phyloP scores from a whole-genome alignment of 1,139 yeast genomes.

The Yamadazyma pseudoaaseri region DNA sequence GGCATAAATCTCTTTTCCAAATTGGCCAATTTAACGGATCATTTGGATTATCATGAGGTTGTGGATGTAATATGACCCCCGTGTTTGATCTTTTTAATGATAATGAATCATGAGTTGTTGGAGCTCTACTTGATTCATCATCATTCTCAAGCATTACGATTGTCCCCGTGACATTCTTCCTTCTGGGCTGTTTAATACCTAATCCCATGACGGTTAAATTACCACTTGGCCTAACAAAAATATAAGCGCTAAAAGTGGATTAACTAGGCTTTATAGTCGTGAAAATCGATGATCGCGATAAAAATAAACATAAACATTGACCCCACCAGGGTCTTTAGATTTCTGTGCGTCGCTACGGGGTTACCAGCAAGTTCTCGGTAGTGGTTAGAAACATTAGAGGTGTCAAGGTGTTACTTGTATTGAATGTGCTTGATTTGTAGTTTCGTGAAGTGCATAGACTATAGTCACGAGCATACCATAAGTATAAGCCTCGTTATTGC shows the following conservation, averaged over 20 bases:
- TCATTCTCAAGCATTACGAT: slow-evolving; percentile 36
- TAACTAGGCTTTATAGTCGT: too few species aligned
- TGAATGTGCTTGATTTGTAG: too few species aligned
- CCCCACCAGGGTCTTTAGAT: background rate
- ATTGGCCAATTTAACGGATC: slow-evolving; percentile 76
- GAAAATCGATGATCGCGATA: background rate
- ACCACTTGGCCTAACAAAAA: too few species aligned
- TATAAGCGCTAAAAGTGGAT: too few species aligned
- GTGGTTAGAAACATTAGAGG: too few species aligned
- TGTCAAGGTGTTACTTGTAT: too few species aligned
- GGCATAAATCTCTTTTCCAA: slow-evolving; percentile 56
- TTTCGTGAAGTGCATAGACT: too few species aligned
- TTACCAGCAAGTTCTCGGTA: too few species aligned
- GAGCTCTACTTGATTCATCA: slow-evolving; percentile 11
- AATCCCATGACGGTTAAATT: slow-evolving; percentile 12
- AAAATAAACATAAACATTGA: slow-evolving; percentile 1
- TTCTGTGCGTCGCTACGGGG: too few species aligned
- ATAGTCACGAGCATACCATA: too few species aligned
- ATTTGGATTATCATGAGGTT: slow-evolving; percentile 73
- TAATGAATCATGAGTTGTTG: slow-evolving; percentile 12
- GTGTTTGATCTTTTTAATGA: slow-evolving; percentile 41
- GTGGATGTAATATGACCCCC: slow-evolving; percentile 67
- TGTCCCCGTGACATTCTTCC: slow-evolving; percentile 47
- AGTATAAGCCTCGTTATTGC: too few species aligned
- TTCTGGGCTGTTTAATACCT: slow-evolving; percentile 44